Evolutionary conservation across 805 yeast genomes (phyloP).

Genomic region (Pachysolen tannophilus): DNA sequence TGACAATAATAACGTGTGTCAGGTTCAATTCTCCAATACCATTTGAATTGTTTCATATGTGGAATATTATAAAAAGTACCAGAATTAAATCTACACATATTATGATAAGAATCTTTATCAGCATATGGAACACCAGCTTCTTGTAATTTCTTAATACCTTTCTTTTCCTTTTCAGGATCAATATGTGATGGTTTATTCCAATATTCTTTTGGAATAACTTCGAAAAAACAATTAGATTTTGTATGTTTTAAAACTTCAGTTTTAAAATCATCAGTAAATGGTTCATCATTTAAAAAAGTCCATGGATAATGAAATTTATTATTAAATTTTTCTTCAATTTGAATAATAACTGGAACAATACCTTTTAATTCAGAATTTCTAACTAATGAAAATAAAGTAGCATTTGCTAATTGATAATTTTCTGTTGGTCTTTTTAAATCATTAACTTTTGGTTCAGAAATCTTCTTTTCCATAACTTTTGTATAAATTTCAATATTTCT

Average conservation of each 20-base stretch:
- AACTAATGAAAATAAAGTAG: conserved; percentile 59
- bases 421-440: conserved; percentile 22
- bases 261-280: conserved; percentile 72
- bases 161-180: conserved; percentile 25
- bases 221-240: conserved; percentile 13
- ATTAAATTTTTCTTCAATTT: conserved; percentile 60
- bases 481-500: conserved; percentile 31
- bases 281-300: conserved; percentile 85
- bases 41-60: conserved; percentile 49
- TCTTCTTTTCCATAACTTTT: conserved; percentile 24
- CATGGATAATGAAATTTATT: conserved; percentile 77
- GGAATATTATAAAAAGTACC: conserved; percentile 58
- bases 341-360: conserved; percentile 39
- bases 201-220: conserved; percentile 34
- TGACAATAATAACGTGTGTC: conserved; percentile 58
- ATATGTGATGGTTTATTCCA: conserved; percentile 43
- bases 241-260: conserved; percentile 31
- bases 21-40: conserved; percentile 83
- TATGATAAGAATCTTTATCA: conserved; percentile 55
- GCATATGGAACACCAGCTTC: conserved; percentile 52
- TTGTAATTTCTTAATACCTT: conserved; percentile 28
- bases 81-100: conserved; percentile 79
- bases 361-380: conserved; percentile 44
- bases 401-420: conserved; percentile 38
- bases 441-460: conserved; percentile 40